A percentile compares a stretch with the other conserved stretches of the same genome.
Conservation (phyloP, 768 basidiomycete species). For the Lactarius hengduanensis region DNA sequence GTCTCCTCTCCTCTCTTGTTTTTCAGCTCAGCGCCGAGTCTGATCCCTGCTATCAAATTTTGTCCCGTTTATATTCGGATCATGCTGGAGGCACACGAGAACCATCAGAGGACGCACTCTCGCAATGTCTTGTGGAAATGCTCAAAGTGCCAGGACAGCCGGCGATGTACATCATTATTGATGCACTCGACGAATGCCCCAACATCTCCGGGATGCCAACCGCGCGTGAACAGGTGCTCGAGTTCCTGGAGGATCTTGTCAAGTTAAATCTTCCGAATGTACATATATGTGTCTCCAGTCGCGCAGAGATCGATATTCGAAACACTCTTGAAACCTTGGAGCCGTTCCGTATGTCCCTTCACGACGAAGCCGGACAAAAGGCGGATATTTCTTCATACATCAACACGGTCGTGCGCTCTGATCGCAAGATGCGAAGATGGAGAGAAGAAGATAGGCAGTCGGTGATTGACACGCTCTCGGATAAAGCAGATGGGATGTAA, state of each 20-base stretch:
- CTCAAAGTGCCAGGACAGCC: background rate
- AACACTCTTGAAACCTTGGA: background rate
- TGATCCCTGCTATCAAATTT: background rate
- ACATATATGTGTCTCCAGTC: slow-evolving; percentile 10
- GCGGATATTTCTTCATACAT: slow-evolving; percentile 3
- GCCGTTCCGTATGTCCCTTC: background rate
- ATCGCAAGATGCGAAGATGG: background rate
- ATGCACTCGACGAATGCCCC: slow-evolving; percentile 18
- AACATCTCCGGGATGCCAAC: background rate
- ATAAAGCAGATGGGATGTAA: slow-evolving; percentile 12
- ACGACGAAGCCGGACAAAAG: slow-evolving; percentile 2
- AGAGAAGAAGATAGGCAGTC: background rate
- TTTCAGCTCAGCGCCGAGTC: slow-evolving; percentile 5
- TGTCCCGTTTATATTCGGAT: background rate
- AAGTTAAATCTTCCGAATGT: background rate
- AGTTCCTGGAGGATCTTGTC: slow-evolving; percentile 3
- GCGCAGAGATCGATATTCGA: slow-evolving; percentile 9
- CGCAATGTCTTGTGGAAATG: slow-evolving; percentile 6
- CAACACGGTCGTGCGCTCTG: background rate
- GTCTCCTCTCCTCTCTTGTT: slow-evolving; percentile 5
- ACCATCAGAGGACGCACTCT: background rate
- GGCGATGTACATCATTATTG: background rate
- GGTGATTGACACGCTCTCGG: background rate
- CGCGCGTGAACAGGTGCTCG: slow-evolving; percentile 2
- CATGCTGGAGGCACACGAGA: background rate